Percentiles rank a stretch among this genome's conserved stretches.
Conservation (phyloP, 306 rosid species). For the Prosopis cineraria region DNA sequence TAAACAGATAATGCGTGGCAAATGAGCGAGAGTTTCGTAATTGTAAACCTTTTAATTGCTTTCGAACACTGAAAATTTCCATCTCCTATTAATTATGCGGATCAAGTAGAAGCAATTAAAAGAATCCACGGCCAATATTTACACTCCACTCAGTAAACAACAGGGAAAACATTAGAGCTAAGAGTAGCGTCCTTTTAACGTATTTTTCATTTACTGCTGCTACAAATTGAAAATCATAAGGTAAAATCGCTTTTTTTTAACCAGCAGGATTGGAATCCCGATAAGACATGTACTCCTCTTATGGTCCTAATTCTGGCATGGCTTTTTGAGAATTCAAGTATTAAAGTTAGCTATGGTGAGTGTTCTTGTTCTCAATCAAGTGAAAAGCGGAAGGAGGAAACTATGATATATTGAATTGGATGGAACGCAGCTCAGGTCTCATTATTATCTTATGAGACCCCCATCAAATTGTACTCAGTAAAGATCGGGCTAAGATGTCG, state of each 20-base stretch:
- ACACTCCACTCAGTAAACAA: background rate
- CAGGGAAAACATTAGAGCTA: background rate
- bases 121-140: background rate
- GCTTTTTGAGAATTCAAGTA: background rate
- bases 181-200: background rate
- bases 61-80: background rate
- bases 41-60: background rate
- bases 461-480: background rate
- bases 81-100: background rate
- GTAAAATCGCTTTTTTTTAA: background rate
- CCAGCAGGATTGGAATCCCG: background rate
- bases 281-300: constrained; percentile 4
- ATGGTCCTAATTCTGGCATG: background rate
- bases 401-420: background rate
- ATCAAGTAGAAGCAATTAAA: background rate
- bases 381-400: background rate
- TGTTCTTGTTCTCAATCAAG: background rate
- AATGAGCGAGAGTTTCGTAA: background rate
- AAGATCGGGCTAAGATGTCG: background rate
- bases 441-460: background rate
- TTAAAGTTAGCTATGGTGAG: background rate
- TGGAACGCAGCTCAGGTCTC: background rate
- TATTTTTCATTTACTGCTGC: background rate
- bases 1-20: background rate
- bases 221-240: background rate